Evolutionary conservation across 2,329 filamentous ascomycete species (phyloP).

Genomic region (Fusarium sp.): DNA sequence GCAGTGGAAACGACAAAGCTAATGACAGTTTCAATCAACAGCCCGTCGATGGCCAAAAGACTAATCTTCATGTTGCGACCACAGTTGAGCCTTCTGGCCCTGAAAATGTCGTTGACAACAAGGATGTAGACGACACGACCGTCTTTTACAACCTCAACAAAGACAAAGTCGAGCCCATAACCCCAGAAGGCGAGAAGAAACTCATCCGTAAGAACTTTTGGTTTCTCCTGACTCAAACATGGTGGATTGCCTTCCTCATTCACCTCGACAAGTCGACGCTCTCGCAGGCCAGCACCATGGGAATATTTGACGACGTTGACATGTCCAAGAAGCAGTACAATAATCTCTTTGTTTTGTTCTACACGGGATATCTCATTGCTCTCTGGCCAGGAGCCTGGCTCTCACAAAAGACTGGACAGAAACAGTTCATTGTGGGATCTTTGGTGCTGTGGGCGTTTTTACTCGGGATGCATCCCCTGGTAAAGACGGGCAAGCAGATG

Average conservation of each 20-base stretch:
- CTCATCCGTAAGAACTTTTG: constrained; percentile 11
- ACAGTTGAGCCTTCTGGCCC: background rate
- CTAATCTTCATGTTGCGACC: background rate
- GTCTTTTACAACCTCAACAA: background rate
- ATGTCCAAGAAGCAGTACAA: constrained; percentile 3
- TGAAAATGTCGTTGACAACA: background rate
- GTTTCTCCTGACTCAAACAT: constrained; percentile 8
- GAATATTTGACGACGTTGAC: constrained; percentile 9
- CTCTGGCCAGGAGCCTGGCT: background rate
- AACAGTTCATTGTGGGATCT: background rate
- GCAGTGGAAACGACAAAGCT: background rate
- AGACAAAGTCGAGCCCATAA: background rate
- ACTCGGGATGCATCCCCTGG: background rate
- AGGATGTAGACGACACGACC: background rate
- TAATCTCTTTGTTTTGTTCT: background rate
- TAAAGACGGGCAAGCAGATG: background rate
- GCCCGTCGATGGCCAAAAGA: background rate
- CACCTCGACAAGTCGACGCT: constrained; percentile 17
- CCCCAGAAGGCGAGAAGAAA: background rate
- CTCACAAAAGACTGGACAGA: background rate
- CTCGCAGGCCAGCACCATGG: constrained; percentile 16
- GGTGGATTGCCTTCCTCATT: constrained; percentile 15
- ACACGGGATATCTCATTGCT: background rate
- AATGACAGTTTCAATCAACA: background rate
- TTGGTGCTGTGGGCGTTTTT: background rate